A percentile compares a stretch with the other conserved stretches of the same genome.
Conservation (phyloP, 2,329 filamentous ascomycete genomes). For the Nigrospora osmanthi region DNA sequence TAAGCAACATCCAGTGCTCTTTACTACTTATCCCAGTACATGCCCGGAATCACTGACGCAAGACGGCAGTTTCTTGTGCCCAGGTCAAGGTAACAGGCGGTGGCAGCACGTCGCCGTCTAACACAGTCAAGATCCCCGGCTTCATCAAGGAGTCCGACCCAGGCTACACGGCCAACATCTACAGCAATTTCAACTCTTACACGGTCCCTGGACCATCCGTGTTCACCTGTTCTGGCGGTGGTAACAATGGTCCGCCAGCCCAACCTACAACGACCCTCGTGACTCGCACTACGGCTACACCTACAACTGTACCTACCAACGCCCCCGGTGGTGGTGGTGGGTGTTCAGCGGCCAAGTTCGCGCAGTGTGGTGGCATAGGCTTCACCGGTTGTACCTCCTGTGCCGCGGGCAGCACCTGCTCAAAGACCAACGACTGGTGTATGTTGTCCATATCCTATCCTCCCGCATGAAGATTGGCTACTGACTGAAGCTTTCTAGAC, state of each 20-base stretch:
- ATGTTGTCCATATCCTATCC: background rate
- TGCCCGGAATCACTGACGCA: no score
- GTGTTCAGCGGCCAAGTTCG: background rate
- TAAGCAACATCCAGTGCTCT: no score
- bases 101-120: slow-evolving; percentile 18
- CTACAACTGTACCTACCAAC: background rate
- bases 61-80: slow-evolving; percentile 37
- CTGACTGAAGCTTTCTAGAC: background rate
- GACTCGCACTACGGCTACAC: background rate
- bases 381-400: slow-evolving; percentile 1
- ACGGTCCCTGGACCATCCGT: slow-evolving; percentile 20
- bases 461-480: background rate
- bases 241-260: no score
- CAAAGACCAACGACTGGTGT: slow-evolving; percentile 1
- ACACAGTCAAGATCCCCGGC: slow-evolving; percentile 27
- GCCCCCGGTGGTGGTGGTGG: background rate
- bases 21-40: no score
- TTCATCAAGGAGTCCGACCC: slow-evolving; percentile 29
- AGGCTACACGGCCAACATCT: slow-evolving; percentile 33
- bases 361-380: background rate
- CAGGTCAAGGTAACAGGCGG: slow-evolving; percentile 37
- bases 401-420: background rate
- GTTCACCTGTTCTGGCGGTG: background rate
- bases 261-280: background rate
- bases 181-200: slow-evolving; percentile 22